Evolutionary conservation across 2,329 filamentous ascomycete genomes (phyloP), one percentile per base, ranked within the genome.

Genomic region (Lasiodiplodia gonubiensis): DNA sequence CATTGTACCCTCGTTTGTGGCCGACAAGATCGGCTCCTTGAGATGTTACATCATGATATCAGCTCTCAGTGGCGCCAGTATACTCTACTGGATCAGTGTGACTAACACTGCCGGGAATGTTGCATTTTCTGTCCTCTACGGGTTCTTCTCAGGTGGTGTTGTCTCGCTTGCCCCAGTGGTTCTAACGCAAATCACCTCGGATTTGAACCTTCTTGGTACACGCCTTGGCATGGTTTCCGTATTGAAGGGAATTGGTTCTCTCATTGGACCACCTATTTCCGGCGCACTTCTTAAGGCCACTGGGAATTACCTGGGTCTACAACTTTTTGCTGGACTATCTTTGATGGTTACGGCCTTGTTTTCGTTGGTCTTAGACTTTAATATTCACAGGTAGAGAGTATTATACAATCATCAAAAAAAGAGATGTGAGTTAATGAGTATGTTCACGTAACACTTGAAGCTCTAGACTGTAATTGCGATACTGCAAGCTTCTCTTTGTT

Each of bases 231-330:
- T 87, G 83, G 79, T 81, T 10, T 88, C 88, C 69, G 80, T 80
- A 0, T 74, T 83, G 48, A 80, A 80, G 2, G 81, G 81, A 0
- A 75, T 87, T 7, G 86, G 85, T 0, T 69, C 87, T 60, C 70
- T 88, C 67, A 79, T 86, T 12, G 86, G 86, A 2, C 86, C 85
- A 2, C 86, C 86, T 0, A 86, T 88, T 64, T 83, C 83, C 2
- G 86, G 86, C n/a, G 83, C 83, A 12, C 86, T 88, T 35, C 69
- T 86, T 67, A 78, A 79, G 6, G 21, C 35, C 18, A 42, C 55
- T 1, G 55, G 25, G 1, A 37, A 59, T 8, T 59, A 59, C 16
- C 3, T 59, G 3, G 55, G 55, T 2, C 12, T 59, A 3, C 55
- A 59, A 16, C 55, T 59, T 2, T 59, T 59, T 16, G 55, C 55